Evolutionary conservation across 2,329 filamentous ascomycete species (phyloP).

Genomic region (Beauveria sp.): DNA sequence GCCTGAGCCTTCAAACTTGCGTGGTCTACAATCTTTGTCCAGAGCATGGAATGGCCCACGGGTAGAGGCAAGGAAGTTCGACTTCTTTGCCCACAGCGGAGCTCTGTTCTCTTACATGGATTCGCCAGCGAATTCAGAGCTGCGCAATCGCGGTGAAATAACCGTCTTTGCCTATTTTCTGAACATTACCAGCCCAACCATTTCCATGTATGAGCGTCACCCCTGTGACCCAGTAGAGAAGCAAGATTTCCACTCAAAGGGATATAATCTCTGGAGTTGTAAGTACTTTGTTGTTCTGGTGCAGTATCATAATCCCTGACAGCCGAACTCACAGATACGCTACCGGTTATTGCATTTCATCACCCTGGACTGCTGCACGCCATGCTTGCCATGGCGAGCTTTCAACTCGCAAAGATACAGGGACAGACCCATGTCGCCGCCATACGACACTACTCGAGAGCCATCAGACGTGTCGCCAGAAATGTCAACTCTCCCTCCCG

Average conservation of each 20-base stretch:
- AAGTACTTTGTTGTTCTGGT: slow-evolving; percentile 22
- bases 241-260: slow-evolving; percentile 48
- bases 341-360: slow-evolving; percentile 75
- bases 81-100: slow-evolving; percentile 38
- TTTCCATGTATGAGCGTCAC: slow-evolving; percentile 83
- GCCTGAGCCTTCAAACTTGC: not conserved
- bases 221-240: slow-evolving; percentile 60
- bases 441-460: slow-evolving; percentile 85
- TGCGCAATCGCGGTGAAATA: slow-evolving; percentile 73
- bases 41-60: slow-evolving; percentile 28
- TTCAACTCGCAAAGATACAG: slow-evolving; percentile 83
- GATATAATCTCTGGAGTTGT: slow-evolving; percentile 60
- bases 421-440: slow-evolving; percentile 67
- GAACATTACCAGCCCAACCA: slow-evolving; percentile 74
- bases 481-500: slow-evolving; percentile 63
- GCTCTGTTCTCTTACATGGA: slow-evolving; percentile 60
- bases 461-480: slow-evolving; percentile 68
- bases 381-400: slow-evolving; percentile 76
- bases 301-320: not conserved
- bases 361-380: slow-evolving; percentile 85
- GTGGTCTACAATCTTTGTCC: not conserved
- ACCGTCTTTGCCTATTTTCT: slow-evolving; percentile 89
- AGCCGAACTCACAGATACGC: slow-evolving; percentile 50
- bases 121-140: slow-evolving; percentile 57
- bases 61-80: slow-evolving; percentile 34